Base-by-base conservation (phyloP, 768 basidiomycete species). In the Suillus fuscotomentosus region DNA sequence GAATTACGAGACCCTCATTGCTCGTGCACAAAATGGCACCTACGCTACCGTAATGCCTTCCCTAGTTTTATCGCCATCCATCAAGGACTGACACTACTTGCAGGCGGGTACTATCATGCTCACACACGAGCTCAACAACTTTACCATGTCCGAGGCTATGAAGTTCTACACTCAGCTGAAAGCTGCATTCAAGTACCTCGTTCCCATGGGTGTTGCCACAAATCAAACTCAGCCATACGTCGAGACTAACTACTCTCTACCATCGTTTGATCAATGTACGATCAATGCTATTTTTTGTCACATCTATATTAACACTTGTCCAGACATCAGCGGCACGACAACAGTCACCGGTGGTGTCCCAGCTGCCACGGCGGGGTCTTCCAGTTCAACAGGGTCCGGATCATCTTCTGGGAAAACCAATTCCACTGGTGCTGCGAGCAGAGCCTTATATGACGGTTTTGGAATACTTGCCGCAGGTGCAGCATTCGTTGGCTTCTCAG, bases 131-230 rank as follows among this genome's bases (percentile, higher is more conserved):
- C 69, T 88, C 64, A 84, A 84, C 69, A 85, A 84, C 65, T 86
- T 77, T 65, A 88, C 87, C 5, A 87, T 88, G 87, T 69, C 72
- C n/a, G 79, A 84, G 68, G 87, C 87, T 1, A 68, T 85, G n/a
- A 82, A 84, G 60, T 84, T 75, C 66, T 83, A 87, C 64, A 69
- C 76, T 1, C 73, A 74, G 62, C 73, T 88, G 34, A 80, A 79
- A 63, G 56, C 73, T 4, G 78, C 78, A 0, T 88, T 88, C 70
- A 42, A 72, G 62, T 54, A 84, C 65, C 70, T 88, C 34, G 83
- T 86, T 11, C 87, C 87, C 20, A 73, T 88, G 50, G 82, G 79
- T 14, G 82, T 85, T 5, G 82, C 82, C 1, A 61, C 79, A 13
- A 88, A 88, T 70, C 76, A 77, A 51, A 81, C 82, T 1, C 78